phyloP scores from a whole-genome alignment of 2,329 filamentous ascomycete species.

The Penicillium sp. region DNA sequence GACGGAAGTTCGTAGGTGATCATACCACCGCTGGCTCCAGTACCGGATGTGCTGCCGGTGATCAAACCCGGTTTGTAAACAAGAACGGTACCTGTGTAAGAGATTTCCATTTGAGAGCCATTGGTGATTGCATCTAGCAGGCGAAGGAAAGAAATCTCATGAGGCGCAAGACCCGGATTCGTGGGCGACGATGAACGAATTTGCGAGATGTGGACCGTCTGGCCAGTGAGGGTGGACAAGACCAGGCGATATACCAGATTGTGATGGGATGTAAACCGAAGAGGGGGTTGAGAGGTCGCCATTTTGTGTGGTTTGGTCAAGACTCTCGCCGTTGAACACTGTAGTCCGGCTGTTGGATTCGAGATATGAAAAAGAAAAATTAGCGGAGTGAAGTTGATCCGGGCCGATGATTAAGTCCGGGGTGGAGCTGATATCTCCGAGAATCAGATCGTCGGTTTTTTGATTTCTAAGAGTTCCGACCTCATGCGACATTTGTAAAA shows the following conservation, averaged over 20 bases:
- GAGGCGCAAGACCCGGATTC: slow-evolving; percentile 80
- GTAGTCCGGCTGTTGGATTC: not conserved
- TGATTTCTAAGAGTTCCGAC: not conserved
- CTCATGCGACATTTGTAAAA: not conserved
- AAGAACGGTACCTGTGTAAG: slow-evolving; percentile 89
- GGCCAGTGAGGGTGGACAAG: slow-evolving; percentile 85
- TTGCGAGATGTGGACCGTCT: slow-evolving; percentile 85
- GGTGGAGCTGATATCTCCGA: slow-evolving; percentile 26
- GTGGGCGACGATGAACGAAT: slow-evolving; percentile 85
- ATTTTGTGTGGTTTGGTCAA: slow-evolving; percentile 26
- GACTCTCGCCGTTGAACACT: slow-evolving; percentile 6
- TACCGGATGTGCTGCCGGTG: slow-evolving; percentile 74
- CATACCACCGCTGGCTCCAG: slow-evolving; percentile 69
- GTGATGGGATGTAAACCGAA: slow-evolving; percentile 81
- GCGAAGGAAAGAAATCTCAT: slow-evolving; percentile 93
- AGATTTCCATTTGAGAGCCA: slow-evolving; percentile 91
- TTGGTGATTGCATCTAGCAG: slow-evolving; percentile 94
- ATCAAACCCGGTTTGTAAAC: slow-evolving; percentile 91
- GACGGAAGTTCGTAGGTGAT: slow-evolving; percentile 77
- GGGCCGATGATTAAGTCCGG: slow-evolving; percentile 25
- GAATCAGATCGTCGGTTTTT: slow-evolving; percentile 10
- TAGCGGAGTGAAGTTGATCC: slow-evolving; percentile 27
- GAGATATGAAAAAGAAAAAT: slow-evolving; percentile 33
- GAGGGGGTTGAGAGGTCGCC: slow-evolving; percentile 47
- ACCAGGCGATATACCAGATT: slow-evolving; percentile 80